Base-by-base conservation (phyloP, 805 yeast species). In the Candida qinlingensis region DNA sequence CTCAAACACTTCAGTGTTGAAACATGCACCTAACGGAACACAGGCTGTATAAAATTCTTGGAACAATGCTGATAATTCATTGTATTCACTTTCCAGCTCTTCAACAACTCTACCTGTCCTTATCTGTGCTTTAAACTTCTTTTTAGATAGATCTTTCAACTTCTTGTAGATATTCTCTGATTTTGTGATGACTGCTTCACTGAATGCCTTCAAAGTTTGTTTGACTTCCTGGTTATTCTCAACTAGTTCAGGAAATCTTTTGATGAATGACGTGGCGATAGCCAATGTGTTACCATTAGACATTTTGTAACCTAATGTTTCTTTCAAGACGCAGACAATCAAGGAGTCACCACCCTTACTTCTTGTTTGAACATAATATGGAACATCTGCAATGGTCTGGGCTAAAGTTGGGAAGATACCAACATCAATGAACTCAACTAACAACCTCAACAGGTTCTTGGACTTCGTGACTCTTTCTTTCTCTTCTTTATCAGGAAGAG, bases 21-120 rank as follows among this genome's bases (percentile, higher is more conserved):
- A 62, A 1, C 64, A 52, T 3, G 73, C 75, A 2, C 77, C 70
- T 13, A 85, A 68, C 12, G 61, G 56, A 27, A 70, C 73, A 7
- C 78, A 65, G 3, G 74, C 71, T 1, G 62, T 29, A 27, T 69
- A 65, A 52, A 84, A 74, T 47, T 67, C 71, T 34, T 76, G 79
- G 53, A 69, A 72, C 10, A 71, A 47, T n/a, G 69, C 70, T 1
- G 50, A 37, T 8, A 65, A 43, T 11, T 53, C 54, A 12, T 72
- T 69, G 35, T 66, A 55, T 38, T 71, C 74, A 1, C 60, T 62
- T 40, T 69, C 68, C 41, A 66, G 56, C 33, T 71, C 74, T 42
- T 70, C 73, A 12, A 64, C 47, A 27, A 78, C 58, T 52, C 75
- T 78, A 27, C 96, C 96, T 1, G 85, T 80, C 55, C 85, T 74